Evolutionary conservation across 305 asterid species (phyloP).

Genomic region (Fraxinus dipetala): DNA sequence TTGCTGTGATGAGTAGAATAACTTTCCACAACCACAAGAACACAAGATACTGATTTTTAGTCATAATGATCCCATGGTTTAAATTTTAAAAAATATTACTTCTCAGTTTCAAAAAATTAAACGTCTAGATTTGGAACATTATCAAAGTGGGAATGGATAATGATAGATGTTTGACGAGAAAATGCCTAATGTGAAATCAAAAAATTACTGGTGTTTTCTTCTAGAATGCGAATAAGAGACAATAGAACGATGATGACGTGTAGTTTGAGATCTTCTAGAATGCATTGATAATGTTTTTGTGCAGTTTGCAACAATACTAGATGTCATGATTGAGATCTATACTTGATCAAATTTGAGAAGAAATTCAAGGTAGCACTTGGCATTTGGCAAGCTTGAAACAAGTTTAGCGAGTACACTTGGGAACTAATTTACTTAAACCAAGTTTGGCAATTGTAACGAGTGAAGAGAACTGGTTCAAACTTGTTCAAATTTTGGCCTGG

Average conservation of each 20-base stretch:
- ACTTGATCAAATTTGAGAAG: background rate
- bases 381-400: background rate
- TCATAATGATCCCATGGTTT: background rate
- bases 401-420: background rate
- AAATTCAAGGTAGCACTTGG: background rate
- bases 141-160: background rate
- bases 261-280: background rate
- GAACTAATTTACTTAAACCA: background rate
- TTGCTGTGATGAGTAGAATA: background rate
- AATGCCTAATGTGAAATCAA: background rate
- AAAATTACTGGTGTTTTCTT: background rate
- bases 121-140: background rate
- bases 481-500: background rate
- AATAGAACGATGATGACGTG: background rate
- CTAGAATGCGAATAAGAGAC: background rate
- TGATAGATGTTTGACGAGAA: background rate
- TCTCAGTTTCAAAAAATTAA: background rate
- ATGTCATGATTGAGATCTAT: background rate
- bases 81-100: background rate
- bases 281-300: background rate
- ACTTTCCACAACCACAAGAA: background rate
- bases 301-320: conserved; percentile 10
- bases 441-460: background rate
- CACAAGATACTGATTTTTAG: background rate
- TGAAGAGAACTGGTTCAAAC: background rate